These are phyloP conservation scores for Misopates orontium DNA, from an alignment of 257 asterid genomes.

Conservation along the genomic window DNA sequence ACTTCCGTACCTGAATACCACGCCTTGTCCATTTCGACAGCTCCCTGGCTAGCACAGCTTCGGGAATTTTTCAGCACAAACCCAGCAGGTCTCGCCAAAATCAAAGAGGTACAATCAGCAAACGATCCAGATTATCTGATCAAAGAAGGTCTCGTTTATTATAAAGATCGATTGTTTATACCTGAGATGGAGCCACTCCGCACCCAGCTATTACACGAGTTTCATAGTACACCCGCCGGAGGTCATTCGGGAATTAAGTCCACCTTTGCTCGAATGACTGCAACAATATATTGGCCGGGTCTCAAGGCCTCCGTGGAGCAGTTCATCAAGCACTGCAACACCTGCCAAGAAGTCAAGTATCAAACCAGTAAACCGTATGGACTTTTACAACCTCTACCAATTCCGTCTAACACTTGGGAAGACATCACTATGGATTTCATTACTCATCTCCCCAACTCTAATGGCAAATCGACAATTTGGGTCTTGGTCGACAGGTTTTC, in stretches of 20 bases:
- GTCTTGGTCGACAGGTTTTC: background rate
- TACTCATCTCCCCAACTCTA: background rate
- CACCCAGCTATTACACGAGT: too few relatives aligned
- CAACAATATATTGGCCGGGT: too few relatives aligned
- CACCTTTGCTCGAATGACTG: background rate
- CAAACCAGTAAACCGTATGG: background rate
- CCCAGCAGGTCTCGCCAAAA: too few relatives aligned
- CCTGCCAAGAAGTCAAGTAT: background rate
- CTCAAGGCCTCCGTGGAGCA: background rate
- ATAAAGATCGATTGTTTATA: background rate
- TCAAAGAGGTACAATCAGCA: too few relatives aligned
- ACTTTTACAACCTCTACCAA: background rate
- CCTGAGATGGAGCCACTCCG: too few relatives aligned
- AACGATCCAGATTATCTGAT: too few relatives aligned
- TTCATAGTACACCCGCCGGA: background rate
- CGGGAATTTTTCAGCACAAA: too few relatives aligned
- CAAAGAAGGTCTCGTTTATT: background rate
- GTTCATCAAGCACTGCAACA: background rate
- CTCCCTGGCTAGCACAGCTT: too few relatives aligned
- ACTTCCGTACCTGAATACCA: too few relatives aligned
- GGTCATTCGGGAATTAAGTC: background rate
- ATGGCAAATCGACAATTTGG: background rate
- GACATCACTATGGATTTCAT: too few relatives aligned
- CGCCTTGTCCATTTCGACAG: too few relatives aligned
- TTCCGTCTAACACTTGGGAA: background rate